Evolutionary conservation across 1,139 yeast genomes (phyloP).

Genomic region (Candida smagusa): DNA sequence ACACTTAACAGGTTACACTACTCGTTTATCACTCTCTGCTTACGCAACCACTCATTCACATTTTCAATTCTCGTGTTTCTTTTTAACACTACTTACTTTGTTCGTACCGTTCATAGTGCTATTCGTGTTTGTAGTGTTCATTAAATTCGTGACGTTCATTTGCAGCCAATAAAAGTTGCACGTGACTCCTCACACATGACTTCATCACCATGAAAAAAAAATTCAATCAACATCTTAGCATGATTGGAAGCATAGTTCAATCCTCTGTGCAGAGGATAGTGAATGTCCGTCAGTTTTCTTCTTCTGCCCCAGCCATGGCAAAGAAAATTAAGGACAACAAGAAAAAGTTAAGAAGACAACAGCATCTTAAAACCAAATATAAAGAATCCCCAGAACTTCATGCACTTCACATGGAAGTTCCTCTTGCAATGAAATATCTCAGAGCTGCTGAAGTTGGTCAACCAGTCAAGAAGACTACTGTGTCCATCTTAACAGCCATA

Average conservation of each 20-base stretch:
- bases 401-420: conserved; percentile 70
- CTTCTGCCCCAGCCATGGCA: conserved; percentile 4
- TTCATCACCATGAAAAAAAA: background rate
- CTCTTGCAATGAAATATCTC: conserved; percentile 70
- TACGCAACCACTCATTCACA: too few species aligned
- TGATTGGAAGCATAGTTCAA: background rate
- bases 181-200: background rate
- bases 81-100: too few species aligned
- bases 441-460: conserved; percentile 92
- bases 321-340: conserved; percentile 15
- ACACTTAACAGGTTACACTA: too few species aligned
- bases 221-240: background rate
- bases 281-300: conserved; percentile 8
- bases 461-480: conserved; percentile 62
- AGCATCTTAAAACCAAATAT: conserved; percentile 33
- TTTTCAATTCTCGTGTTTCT: too few species aligned
- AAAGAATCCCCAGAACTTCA: conserved; percentile 47
- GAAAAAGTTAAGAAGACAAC: conserved; percentile 29
- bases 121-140: too few species aligned
- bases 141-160: too few species aligned
- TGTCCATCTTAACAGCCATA: conserved; percentile 64
- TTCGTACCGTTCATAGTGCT: too few species aligned
- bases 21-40: too few species aligned
- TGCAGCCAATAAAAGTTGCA: background rate
- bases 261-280: background rate